A percentile compares a stretch with the other conserved stretches of the same genome.
These are phyloP conservation scores for Suillus brevipes DNA, from an alignment of 768 basidiomycete species.

Conservation along the genomic window DNA sequence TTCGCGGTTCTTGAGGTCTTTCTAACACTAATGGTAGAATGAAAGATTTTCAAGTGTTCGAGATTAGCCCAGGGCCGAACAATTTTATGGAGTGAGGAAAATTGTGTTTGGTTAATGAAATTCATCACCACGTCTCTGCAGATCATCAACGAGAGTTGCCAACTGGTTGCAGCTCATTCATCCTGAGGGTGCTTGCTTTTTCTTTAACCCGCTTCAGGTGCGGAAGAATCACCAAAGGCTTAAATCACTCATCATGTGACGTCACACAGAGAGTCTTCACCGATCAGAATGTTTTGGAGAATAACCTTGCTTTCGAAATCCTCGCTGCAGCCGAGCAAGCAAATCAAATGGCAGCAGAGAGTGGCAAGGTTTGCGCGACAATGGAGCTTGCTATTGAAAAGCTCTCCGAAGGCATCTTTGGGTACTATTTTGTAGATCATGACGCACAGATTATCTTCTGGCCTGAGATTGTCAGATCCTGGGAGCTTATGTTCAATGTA, in stretches of 20 bases:
- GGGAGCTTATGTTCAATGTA: constrained; percentile 34
- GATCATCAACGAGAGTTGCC: background rate
- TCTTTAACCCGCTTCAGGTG: constrained; percentile 44
- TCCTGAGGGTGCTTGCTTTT: constrained; percentile 59
- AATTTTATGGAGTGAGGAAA: constrained; percentile 1
- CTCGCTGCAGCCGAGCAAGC: background rate
- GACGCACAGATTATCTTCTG: constrained; percentile 42
- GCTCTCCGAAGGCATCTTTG: background rate
- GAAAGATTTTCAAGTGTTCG: background rate
- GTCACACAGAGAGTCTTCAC: constrained; percentile 44
- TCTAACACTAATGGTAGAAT: background rate
- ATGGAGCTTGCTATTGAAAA: constrained; percentile 4
- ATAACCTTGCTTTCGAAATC: background rate
- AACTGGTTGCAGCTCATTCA: constrained; percentile 30
- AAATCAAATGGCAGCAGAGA: background rate
- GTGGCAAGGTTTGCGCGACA: background rate
- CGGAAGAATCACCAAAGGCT: background rate
- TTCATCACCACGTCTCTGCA: background rate
- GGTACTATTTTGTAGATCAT: constrained; percentile 52
- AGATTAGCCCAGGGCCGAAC: background rate
- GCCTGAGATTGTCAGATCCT: constrained; percentile 38
- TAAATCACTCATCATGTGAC: background rate
- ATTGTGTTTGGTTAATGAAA: background rate
- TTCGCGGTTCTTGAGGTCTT: background rate
- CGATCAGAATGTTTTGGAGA: constrained; percentile 8